phyloP scores from a whole-genome alignment of 805 yeast genomes.

The Cyberlindnera mrakii region DNA sequence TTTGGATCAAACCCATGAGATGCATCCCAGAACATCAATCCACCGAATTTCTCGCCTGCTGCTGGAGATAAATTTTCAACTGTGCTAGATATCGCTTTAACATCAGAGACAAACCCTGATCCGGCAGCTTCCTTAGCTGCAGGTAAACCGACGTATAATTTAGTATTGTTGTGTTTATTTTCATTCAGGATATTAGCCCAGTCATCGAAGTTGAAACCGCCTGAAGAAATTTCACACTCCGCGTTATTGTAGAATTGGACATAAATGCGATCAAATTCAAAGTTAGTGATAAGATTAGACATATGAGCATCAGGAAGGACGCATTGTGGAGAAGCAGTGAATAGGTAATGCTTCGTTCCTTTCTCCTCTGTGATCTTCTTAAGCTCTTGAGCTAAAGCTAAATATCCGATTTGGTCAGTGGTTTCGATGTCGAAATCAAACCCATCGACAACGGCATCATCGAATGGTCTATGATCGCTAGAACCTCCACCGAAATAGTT shows the following conservation, averaged over 20 bases:
- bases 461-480: slow-evolving; percentile 52
- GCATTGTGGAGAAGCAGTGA: slow-evolving; percentile 82
- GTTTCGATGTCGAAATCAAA: slow-evolving; percentile 89
- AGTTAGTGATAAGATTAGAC: slow-evolving; percentile 41
- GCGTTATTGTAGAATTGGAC: slow-evolving; percentile 72
- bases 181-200: slow-evolving; percentile 33
- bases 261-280: slow-evolving; percentile 60
- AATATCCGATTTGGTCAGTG: slow-evolving; percentile 56
- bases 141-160: slow-evolving; percentile 62
- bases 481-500: slow-evolving; percentile 54
- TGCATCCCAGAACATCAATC: slow-evolving; percentile 90
- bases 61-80: slow-evolving; percentile 15
- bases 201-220: slow-evolving; percentile 42
- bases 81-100: slow-evolving; percentile 28
- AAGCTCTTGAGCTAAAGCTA: slow-evolving; percentile 48
- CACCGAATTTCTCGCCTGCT: slow-evolving; percentile 53
- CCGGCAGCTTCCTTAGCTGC: slow-evolving; percentile 46
- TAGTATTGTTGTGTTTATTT: slow-evolving; percentile 36
- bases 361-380: slow-evolving; percentile 32
- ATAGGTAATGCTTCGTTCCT: slow-evolving; percentile 45
- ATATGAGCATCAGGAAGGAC: slow-evolving; percentile 57
- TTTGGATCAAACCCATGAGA: slow-evolving; percentile 53
- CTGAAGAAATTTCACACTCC: slow-evolving; percentile 36
- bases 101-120: slow-evolving; percentile 45
- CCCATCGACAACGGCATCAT: slow-evolving; percentile 75